A percentile compares a stretch with the other conserved stretches of the same genome.
These are phyloP conservation scores for Talaromyces sp. DNA, from an alignment of 2,329 filamentous ascomycete genomes.

Conservation along the genomic window DNA sequence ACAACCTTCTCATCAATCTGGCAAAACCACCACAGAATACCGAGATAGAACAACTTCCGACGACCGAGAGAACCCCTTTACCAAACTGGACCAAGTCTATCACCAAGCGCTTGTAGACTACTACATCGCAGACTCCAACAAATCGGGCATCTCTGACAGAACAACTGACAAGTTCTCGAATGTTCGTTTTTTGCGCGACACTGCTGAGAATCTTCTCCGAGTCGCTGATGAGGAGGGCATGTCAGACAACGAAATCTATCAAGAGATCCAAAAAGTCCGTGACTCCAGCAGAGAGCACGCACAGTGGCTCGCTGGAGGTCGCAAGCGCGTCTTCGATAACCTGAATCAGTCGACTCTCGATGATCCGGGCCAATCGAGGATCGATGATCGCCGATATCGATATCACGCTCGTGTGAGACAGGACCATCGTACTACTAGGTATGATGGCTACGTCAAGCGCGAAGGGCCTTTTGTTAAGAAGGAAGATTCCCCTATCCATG, in stretches of 20 bases:
- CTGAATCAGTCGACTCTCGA: neutral
- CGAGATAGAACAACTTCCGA: too few relatives aligned
- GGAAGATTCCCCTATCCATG: neutral
- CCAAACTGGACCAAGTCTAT: constrained; percentile 27
- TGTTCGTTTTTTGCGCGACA: neutral
- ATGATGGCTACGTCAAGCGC: too few relatives aligned
- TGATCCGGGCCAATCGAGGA: too few relatives aligned
- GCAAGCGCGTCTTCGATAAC: neutral
- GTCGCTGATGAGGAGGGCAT: neutral
- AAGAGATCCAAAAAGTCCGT: neutral
- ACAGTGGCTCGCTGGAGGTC: neutral
- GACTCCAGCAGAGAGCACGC: neutral
- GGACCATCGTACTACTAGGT: too few relatives aligned
- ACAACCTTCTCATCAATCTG: too few relatives aligned
- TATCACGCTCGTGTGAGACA: too few relatives aligned
- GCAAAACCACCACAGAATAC: too few relatives aligned
- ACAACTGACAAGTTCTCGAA: constrained; percentile 13
- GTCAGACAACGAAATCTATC: neutral
- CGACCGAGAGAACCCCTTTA: too few relatives aligned
- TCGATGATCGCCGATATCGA: too few relatives aligned
- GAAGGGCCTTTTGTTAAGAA: too few relatives aligned
- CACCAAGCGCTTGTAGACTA: constrained; percentile 42
- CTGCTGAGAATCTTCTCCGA: neutral
- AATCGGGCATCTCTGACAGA: constrained; percentile 24
- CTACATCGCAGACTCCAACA: constrained; percentile 24